phyloP scores from a whole-genome alignment of 2,329 filamentous ascomycete species.

The Phyllosticta citriasiana region DNA sequence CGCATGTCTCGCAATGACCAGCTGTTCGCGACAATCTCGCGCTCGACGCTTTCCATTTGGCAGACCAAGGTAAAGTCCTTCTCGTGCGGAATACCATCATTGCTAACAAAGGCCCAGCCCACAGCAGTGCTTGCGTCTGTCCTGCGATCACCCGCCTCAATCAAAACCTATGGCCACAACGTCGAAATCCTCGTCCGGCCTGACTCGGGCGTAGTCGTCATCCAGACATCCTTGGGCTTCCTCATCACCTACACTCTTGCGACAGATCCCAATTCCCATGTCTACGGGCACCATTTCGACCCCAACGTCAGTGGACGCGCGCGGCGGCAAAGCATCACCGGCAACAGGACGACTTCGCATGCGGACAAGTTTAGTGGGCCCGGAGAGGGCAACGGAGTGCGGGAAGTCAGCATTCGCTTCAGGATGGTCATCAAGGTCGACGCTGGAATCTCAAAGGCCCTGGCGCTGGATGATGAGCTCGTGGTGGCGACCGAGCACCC shows the following conservation, averaged over 20 bases:
- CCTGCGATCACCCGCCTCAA: conserved; percentile 67
- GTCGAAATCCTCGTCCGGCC: conserved; percentile 76
- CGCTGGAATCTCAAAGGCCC: conserved; percentile 77
- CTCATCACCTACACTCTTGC: conserved; percentile 91
- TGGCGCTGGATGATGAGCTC: conserved; percentile 87
- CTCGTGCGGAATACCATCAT: conserved; percentile 7
- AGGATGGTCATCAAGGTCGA: conserved; percentile 98
- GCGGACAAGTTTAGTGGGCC: conserved; percentile 46
- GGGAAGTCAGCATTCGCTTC: conserved; percentile 83
- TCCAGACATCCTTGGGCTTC: conserved; percentile 77
- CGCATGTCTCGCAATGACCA: conserved; percentile 71
- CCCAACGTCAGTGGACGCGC: conserved; percentile 36
- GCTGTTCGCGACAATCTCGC: conserved; percentile 78
- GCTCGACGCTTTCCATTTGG: conserved; percentile 84
- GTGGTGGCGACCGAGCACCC: conserved; percentile 87
- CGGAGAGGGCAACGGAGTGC: conserved; percentile 72
- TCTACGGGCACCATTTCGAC: conserved; percentile 75
- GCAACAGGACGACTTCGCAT: conserved; percentile 28
- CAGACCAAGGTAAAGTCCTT: conserved; percentile 69
- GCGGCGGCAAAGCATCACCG: conserved; percentile 39
- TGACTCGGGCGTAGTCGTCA: conserved; percentile 83
- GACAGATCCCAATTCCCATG: conserved; percentile 68
- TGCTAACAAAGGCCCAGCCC: conserved; percentile 46
- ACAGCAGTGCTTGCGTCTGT: conserved; percentile 80
- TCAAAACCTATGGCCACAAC: conserved; percentile 77